Base-by-base conservation (phyloP, 2,329 filamentous ascomycete genomes). In the Calonectria pteridis region DNA sequence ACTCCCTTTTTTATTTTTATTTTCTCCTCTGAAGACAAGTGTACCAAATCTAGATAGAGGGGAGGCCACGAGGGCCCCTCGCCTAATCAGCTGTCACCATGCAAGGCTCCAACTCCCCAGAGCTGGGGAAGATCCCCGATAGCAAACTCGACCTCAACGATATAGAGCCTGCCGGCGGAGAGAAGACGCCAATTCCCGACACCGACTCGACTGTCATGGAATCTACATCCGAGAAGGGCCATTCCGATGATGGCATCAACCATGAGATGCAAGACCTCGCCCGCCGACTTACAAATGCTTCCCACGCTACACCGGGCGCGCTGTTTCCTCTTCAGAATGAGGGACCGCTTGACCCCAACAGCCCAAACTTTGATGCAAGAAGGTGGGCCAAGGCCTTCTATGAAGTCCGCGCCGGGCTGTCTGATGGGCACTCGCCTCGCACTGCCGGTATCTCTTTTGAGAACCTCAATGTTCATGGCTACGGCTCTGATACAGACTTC, bases 401-500 rank as follows among this genome's bases (percentile, higher is more conserved):
- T 10, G 51, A 62, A 35, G 43, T 50, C 1, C 35, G 66, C 26
- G 35, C 35, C 6, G 40, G 37, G 6, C 14, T 55, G 20, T 43
- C 40, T 16, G 66, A 59, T 14, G 66, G 66, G 3, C 51, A 59
- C 33, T 33, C 51, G 10, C 66, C 66, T 40, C 51, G 51, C 37
- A 69, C 66, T 3, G 51, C 66, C 0, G 92, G 92, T 23, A 86
- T 94, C 23, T 86, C 88, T n/a, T 94, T 92, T 83, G 88, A 89
- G 80, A 88, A 93, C 77, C 85, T 94, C 63, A 92, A 89, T 74
- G 90, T 93, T 2, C 90, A 91, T 77, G 92, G 92, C 18, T 94
- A 89, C 78, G 92, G 92, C n/a, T 88, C 88, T 43, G 86, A 89
- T 0, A 93, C 92, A 0, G 92, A 94, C 81, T 94, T 92, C 81